phyloP scores from a whole-genome alignment of 805 yeast species.

The Candida tallmaniae region DNA sequence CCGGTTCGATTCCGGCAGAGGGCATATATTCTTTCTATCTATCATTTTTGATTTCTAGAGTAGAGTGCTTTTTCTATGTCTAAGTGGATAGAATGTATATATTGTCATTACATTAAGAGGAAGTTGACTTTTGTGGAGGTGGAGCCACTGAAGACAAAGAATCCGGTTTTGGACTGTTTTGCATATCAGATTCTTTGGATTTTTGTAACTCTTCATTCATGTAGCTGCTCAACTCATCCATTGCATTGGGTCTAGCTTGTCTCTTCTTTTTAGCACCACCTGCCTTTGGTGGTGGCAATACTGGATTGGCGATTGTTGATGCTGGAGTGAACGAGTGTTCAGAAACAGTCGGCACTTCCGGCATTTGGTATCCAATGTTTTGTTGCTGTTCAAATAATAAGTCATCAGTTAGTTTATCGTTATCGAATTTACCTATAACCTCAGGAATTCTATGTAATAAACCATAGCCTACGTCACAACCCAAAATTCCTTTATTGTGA shows the following conservation, averaged over 20 bases:
- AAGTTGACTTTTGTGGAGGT: constrained; percentile 18
- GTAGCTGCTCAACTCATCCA: constrained; percentile 29
- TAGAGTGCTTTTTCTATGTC: no score
- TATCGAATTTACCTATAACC: constrained; percentile 49
- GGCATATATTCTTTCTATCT: constrained; percentile 22
- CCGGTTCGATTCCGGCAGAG: constrained; percentile 51
- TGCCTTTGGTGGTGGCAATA: constrained; percentile 14
- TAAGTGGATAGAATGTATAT: neutral
- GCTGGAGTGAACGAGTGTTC: constrained; percentile 10
- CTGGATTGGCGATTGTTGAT: constrained; percentile 8
- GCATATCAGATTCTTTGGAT: constrained; percentile 32
- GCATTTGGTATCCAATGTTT: constrained; percentile 14
- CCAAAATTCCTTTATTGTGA: constrained; percentile 69
- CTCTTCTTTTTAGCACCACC: constrained; percentile 25
- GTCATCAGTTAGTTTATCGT: constrained; percentile 26
- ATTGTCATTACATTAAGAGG: neutral
- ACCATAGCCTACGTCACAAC: constrained; percentile 96
- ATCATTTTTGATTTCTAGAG: neutral
- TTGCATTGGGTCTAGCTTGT: constrained; percentile 16
- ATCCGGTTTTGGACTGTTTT: neutral
- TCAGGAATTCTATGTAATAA: constrained; percentile 81
- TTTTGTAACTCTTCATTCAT: constrained; percentile 42
- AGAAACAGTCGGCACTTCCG: constrained; percentile 4
- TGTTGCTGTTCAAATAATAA: constrained; percentile 27
- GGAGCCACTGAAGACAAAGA: constrained; percentile 26